phyloP scores from a whole-genome alignment of 2,329 filamentous ascomycete genomes.

The Neonectria ditissima region DNA sequence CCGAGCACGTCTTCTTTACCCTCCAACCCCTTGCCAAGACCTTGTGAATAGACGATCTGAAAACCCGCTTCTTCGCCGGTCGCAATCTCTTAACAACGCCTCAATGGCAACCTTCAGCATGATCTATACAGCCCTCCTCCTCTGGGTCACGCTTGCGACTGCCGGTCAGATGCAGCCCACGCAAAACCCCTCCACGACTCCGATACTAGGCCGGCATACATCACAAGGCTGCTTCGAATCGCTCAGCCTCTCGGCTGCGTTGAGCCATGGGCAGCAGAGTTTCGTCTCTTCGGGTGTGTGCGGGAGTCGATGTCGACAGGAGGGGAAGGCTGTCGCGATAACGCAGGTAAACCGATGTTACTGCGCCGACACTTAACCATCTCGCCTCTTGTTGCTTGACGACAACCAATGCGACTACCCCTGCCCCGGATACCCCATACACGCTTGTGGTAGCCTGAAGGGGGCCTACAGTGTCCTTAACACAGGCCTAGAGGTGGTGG shows the following conservation, averaged over 20 bases:
- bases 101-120: background rate
- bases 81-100: background rate
- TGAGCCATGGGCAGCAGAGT: background rate
- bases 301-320: background rate
- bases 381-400: conserved; percentile 15
- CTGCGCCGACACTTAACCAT: conserved; percentile 32
- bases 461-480: conserved; percentile 31
- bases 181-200: conserved; percentile 51
- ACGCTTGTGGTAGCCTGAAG: conserved; percentile 29
- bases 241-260: conserved; percentile 12
- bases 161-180: background rate
- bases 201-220: background rate
- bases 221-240: conserved; percentile 34
- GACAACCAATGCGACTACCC: conserved; percentile 29
- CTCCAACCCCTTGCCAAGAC: too few species aligned
- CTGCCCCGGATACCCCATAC: conserved; percentile 24
- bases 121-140: background rate
- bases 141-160: conserved; percentile 5
- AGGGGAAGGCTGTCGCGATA: conserved; percentile 14
- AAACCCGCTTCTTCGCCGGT: too few species aligned
- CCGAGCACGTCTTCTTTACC: too few species aligned
- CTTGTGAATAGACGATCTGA: too few species aligned
- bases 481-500: background rate
- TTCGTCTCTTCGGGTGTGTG: conserved; percentile 22
- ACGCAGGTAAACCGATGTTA: conserved; percentile 14